Conservation (phyloP, 345 rosid species). For the Moricandia arvensis region DNA sequence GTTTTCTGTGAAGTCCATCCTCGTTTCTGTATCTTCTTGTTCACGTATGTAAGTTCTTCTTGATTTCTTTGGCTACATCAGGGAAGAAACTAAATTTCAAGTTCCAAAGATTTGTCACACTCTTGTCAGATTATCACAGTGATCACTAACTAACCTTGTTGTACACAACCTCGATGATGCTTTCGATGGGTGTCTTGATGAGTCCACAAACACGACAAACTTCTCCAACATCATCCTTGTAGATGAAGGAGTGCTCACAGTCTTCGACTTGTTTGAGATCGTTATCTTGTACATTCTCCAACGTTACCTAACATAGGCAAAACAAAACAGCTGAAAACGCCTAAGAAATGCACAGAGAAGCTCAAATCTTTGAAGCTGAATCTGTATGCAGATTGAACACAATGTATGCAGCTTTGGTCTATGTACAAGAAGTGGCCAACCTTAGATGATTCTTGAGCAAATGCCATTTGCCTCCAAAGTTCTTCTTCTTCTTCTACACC, state of each 20-base stretch:
- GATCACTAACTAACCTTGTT: constrained; percentile 53
- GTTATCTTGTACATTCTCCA: constrained; percentile 41
- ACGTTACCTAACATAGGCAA: constrained; percentile 44
- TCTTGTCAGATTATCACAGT: not conserved
- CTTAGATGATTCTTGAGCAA: constrained; percentile 70
- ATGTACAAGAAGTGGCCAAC: constrained; percentile 21
- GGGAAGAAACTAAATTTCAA: constrained; percentile 3
- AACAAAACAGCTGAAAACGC: not conserved
- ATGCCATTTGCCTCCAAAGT: constrained; percentile 77
- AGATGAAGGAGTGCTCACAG: constrained; percentile 76
- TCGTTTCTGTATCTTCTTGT: constrained; percentile 43
- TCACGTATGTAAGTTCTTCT: constrained; percentile 45
- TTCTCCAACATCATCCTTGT: constrained; percentile 87
- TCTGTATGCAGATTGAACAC: not conserved
- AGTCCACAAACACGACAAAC: constrained; percentile 92
- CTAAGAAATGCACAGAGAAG: not conserved
- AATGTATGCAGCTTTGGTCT: not conserved
- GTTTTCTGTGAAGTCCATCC: constrained; percentile 35
- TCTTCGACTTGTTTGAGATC: constrained; percentile 45
- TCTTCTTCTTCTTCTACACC: constrained; percentile 42
- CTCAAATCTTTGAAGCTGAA: not conserved
- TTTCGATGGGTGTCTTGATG: constrained; percentile 63
- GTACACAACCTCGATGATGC: constrained; percentile 74
- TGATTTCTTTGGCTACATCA: constrained; percentile 60
- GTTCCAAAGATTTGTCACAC: not conserved